Evolutionary conservation across 768 basidiomycete species (phyloP).

Genomic region (Suillus luteus): DNA sequence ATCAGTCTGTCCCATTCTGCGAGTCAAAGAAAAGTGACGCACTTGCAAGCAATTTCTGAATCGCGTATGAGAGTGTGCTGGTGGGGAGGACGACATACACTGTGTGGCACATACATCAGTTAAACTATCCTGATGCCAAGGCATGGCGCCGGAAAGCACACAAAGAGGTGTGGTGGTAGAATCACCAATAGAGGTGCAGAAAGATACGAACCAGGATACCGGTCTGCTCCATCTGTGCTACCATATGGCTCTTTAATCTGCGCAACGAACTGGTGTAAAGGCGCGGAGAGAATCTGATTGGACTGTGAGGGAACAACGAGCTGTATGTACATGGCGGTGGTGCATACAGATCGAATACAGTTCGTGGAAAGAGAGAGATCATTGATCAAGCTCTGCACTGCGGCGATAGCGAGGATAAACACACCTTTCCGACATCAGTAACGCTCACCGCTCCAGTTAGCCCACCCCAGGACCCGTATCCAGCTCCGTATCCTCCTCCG

Average conservation of each 20-base stretch:
- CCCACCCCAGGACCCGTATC: conserved; percentile 38
- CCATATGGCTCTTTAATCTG: conserved; percentile 78
- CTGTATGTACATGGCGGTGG: conserved; percentile 34
- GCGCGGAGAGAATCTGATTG: conserved; percentile 71
- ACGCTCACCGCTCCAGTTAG: conserved; percentile 79
- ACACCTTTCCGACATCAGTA: conserved; percentile 77
- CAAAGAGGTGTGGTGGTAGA: background rate
- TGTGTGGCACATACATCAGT: conserved; percentile 26
- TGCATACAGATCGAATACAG: background rate
- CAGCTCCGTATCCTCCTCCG: conserved; percentile 7
- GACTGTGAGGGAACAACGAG: conserved; percentile 80
- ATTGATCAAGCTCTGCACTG: background rate
- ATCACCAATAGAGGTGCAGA: background rate
- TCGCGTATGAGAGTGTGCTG: conserved; percentile 65
- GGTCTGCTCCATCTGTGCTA: conserved; percentile 77
- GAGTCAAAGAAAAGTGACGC: conserved; percentile 29
- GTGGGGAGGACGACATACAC: conserved; percentile 76
- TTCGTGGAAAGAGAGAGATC: background rate
- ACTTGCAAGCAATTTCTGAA: conserved; percentile 85
- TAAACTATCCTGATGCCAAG: background rate
- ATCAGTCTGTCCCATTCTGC: background rate
- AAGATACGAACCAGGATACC: conserved; percentile 62
- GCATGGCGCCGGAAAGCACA: background rate
- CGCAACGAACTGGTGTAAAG: conserved; percentile 69
- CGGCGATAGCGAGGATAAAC: conserved; percentile 5